A percentile compares a stretch with the other conserved stretches of the same genome.
Evolutionary conservation across 768 basidiomycete genomes (phyloP).

Genomic region (Panaeolus papilionaceus): DNA sequence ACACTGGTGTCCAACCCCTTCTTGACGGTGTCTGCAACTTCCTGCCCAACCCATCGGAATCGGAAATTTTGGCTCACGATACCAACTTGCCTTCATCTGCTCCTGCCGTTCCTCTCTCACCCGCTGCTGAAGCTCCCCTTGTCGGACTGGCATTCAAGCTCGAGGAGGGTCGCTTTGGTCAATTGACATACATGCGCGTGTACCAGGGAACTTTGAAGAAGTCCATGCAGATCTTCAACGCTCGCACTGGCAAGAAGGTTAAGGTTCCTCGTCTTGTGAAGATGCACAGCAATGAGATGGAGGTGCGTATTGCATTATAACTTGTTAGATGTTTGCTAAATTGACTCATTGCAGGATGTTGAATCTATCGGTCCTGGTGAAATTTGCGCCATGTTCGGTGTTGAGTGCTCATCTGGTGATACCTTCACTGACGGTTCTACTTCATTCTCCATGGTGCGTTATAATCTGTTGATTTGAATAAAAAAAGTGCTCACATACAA

Average conservation of each 20-base stretch:
- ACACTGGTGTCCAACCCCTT: constrained; percentile 92
- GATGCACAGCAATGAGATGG: constrained; percentile 99
- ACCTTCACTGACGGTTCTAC: constrained; percentile 95
- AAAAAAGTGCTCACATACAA: constrained; percentile 18
- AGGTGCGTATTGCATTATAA: constrained; percentile 55
- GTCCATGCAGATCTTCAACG: constrained; percentile 86
- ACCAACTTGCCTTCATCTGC: constrained; percentile 68
- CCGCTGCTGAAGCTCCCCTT: constrained; percentile 86
- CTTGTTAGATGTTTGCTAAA: background rate
- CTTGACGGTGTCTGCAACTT: constrained; percentile 97
- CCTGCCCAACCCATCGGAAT: constrained; percentile 87
- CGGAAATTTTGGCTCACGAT: constrained; percentile 82
- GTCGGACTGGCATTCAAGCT: constrained; percentile 98
- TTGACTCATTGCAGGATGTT: constrained; percentile 68
- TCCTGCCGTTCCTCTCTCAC: constrained; percentile 76
- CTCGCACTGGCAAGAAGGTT: constrained; percentile 94
- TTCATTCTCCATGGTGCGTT: constrained; percentile 87
- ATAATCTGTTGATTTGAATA: background rate
- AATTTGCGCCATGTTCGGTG: constrained; percentile 99
- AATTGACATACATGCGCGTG: constrained; percentile 97
- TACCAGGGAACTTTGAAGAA: constrained; percentile 95
- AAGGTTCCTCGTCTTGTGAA: constrained; percentile 95
- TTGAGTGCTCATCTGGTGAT: constrained; percentile 97
- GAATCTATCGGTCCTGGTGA: constrained; percentile 95
- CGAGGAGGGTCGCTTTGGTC: constrained; percentile 96